Evolutionary conservation across 768 basidiomycete species (phyloP).

Genomic region (Termitomyces sp.): DNA sequence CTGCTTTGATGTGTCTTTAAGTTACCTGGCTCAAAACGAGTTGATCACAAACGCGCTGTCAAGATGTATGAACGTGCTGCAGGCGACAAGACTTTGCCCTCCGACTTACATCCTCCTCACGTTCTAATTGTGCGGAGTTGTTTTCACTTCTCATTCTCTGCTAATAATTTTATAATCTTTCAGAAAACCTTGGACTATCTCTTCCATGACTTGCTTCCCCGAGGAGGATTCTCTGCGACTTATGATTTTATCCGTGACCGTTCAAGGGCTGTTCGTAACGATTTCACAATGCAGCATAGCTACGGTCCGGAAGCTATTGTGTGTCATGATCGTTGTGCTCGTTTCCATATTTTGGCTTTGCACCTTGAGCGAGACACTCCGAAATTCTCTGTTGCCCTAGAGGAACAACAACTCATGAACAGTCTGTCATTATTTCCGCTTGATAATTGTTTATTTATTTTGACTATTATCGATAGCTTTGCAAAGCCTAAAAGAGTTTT

Average conservation of each 20-base stretch:
- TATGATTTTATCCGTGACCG: conserved; percentile 90
- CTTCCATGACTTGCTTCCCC: conserved; percentile 73
- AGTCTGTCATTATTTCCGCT: conserved; percentile 43
- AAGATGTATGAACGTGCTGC: conserved; percentile 95
- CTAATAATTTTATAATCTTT: conserved; percentile 3
- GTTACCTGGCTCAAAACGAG: conserved; percentile 79
- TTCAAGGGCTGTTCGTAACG: conserved; percentile 82
- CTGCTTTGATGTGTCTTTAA: conserved; percentile 37
- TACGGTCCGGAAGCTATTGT: conserved; percentile 75
- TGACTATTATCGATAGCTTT: conserved; percentile 48
- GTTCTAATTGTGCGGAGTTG: conserved; percentile 62
- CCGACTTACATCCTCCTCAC: conserved; percentile 83
- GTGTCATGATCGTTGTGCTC: conserved; percentile 89
- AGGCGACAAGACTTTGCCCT: conserved; percentile 87
- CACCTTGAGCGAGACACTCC: conserved; percentile 55
- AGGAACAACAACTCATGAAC: conserved; percentile 89
- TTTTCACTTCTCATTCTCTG: background rate
- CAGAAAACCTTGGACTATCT: conserved; percentile 90
- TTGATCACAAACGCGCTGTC: conserved; percentile 84
- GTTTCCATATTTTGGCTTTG: conserved; percentile 86
- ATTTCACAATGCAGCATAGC: conserved; percentile 91
- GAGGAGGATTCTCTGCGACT: conserved; percentile 61
- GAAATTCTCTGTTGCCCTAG: conserved; percentile 61
- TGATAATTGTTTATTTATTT: background rate
- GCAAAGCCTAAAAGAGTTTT: conserved; percentile 89